Percentiles rank a stretch among this genome's conserved stretches.
Conservation (phyloP, 805 yeast species). For the Grigorovia humatica region DNA sequence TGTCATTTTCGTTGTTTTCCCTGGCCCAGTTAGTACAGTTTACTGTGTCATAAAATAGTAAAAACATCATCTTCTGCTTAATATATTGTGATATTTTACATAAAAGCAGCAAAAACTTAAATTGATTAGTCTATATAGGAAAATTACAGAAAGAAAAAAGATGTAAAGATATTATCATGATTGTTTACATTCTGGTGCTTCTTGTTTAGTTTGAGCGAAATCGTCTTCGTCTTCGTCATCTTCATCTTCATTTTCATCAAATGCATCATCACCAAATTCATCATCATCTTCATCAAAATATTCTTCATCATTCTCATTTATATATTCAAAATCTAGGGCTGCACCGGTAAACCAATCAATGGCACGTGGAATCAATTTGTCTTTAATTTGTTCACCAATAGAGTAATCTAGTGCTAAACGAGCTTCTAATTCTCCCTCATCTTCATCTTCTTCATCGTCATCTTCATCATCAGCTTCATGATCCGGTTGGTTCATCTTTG, state of each 20-base stretch:
- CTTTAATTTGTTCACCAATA: slow-evolving; percentile 92
- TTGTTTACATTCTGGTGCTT: slow-evolving; percentile 73
- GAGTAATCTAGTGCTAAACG: slow-evolving; percentile 88
- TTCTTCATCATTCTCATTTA: slow-evolving; percentile 51
- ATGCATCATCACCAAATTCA: slow-evolving; percentile 55
- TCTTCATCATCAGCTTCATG: slow-evolving; percentile 36
- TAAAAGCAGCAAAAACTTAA: background rate
- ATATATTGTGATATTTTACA: background rate
- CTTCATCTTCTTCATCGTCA: slow-evolving; percentile 45
- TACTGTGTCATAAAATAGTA: too few species aligned
- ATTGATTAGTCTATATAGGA: background rate
- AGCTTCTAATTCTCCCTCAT: slow-evolving; percentile 67
- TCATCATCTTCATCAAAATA: slow-evolving; percentile 53
- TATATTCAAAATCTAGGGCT: slow-evolving; percentile 69
- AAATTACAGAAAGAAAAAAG: too few species aligned
- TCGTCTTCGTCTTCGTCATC: slow-evolving; percentile 24
- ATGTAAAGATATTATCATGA: slow-evolving; percentile 29
- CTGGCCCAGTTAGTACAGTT: background rate
- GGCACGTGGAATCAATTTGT: slow-evolving; percentile 90
- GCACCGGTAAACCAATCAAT: slow-evolving; percentile 98
- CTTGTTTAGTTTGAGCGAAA: slow-evolving; percentile 35
- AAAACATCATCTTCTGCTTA: too few species aligned
- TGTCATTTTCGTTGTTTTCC: background rate
- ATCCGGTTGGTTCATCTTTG: slow-evolving; percentile 43
- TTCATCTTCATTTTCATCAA: slow-evolving; percentile 30